Evolutionary conservation across 2,329 filamentous ascomycete species (phyloP), one percentile per base, ranked within the genome.

Genomic region (Aspergillus viridinutans): DNA sequence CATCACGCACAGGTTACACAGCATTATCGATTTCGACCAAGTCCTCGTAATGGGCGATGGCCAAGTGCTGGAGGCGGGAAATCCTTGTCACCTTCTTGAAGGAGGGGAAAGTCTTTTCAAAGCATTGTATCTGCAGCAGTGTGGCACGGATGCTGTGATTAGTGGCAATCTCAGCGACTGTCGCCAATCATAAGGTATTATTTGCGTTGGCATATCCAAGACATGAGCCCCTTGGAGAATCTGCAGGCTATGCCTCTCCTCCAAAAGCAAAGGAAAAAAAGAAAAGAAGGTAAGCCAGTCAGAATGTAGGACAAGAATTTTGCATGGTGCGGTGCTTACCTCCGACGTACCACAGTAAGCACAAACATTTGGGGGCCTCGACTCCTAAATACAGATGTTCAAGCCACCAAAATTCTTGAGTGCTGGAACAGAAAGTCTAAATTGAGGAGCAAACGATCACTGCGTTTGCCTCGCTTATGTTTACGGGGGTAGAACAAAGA

Each of bases 101-200:
- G 50, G 25, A 48, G 42, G 43, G 38, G 59, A 38, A 49, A 48
- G 29, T 54, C 58, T 50, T 26, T 53, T 57, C 50, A 40, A 48
- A 20, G 21, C 50, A 38, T 35, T 49, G 29, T 57, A 53, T 29
- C 26, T 52, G 54, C 54, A 56, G 47, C 54, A 53, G 50, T 29
- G 35, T 45, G 29, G 40, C 42, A 45, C 42, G 42, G n/a, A 45
- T 43, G 20, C 40, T 21, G n/a, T 21, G 7, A 4, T n/a, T 21
- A 21, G 40, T 12, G 17, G 40, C n/a, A 43, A 43, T 43, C 14
- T 43, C 40, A 43, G 40, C 7, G 20, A 12, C 40, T 9, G 10
- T 23, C 42, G 20, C 17, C 42, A 45, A 45, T 45, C 14, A 21
- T 23, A 23, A 23, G 42, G 42, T 45, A 45, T 45, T 2, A 45